A percentile compares a stretch with the other conserved stretches of the same genome.
phyloP scores from a whole-genome alignment of 352 stramenopile species.

The Pythium biforme region DNA sequence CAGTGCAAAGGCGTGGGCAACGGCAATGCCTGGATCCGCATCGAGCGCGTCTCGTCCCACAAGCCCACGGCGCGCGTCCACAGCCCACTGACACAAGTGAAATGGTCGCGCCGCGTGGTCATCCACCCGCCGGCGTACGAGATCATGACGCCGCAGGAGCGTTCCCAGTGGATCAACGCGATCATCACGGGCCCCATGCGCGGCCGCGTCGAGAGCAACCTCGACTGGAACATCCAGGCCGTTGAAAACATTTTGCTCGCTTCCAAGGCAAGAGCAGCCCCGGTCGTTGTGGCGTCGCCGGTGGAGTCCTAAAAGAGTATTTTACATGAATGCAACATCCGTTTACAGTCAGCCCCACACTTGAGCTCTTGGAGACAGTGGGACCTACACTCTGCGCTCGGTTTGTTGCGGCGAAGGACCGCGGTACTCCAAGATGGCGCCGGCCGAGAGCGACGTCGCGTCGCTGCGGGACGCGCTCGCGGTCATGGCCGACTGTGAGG shows the following conservation, averaged over 20 bases:
- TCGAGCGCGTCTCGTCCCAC: conserved; percentile 5
- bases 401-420: too few relatives aligned
- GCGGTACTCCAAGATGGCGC: too few relatives aligned
- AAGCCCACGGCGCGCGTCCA: background rate
- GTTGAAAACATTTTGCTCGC: conserved; percentile 13
- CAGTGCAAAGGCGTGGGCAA: conserved; percentile 5
- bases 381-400: too few relatives aligned
- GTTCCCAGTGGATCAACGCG: conserved; percentile 6
- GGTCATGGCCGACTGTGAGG: background rate
- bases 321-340: background rate
- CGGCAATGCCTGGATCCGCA: conserved; percentile 13
- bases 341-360: background rate
- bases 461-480: background rate
- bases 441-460: background rate
- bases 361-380: background rate
- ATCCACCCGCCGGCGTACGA: conserved; percentile 3
- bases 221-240: conserved; percentile 19
- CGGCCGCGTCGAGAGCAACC: conserved; percentile 11
- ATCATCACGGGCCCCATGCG: conserved; percentile 14
- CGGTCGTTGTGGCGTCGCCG: background rate
- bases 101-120: conserved; percentile 6
- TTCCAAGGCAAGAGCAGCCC: background rate
- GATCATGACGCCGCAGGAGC: conserved; percentile 3
- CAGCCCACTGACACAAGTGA: conserved; percentile 10
- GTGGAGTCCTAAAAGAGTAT: background rate